Evolutionary conservation across 106 monocot genomes (phyloP).

Genomic region (Chionographis japonica): DNA sequence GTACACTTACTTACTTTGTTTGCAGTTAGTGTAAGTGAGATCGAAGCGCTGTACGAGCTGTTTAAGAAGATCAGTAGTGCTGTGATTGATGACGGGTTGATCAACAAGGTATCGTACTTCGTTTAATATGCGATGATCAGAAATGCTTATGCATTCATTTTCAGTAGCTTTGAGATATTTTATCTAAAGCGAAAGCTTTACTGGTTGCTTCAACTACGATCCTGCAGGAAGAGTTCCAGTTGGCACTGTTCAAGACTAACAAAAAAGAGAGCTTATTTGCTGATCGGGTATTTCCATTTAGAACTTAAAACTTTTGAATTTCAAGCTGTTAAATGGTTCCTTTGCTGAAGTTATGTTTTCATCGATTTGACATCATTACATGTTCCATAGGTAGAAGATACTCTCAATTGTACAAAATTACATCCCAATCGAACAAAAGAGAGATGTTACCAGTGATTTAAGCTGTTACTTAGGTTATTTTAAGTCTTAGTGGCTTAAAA

Average conservation of each 20-base stretch:
- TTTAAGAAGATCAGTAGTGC: slow-evolving; percentile 52
- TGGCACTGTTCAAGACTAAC: slow-evolving; percentile 33
- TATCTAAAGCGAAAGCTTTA: too few species aligned
- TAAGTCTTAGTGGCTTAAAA: too few species aligned
- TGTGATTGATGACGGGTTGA: slow-evolving; percentile 44
- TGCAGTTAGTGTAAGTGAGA: slow-evolving; percentile 47
- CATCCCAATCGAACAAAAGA: too few species aligned
- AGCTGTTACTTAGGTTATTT: too few species aligned
- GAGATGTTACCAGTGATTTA: too few species aligned
- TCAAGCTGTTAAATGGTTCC: too few species aligned
- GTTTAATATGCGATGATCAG: background rate
- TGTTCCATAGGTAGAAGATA: too few species aligned
- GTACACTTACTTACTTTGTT: background rate
- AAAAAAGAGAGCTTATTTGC: slow-evolving; percentile 37
- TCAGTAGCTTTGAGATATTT: too few species aligned
- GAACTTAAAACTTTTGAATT: slow-evolving; percentile 5
- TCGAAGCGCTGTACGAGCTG: slow-evolving; percentile 40
- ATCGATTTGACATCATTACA: too few species aligned
- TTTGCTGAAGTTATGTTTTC: too few species aligned
- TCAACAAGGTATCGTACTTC: slow-evolving; percentile 28
- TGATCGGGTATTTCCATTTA: slow-evolving; percentile 24
- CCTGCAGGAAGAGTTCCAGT: slow-evolving; percentile 28
- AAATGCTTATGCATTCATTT: too few species aligned
- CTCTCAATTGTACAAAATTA: too few species aligned
- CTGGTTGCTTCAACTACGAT: background rate